A percentile compares a stretch with the other conserved stretches of the same genome.
phyloP scores from a whole-genome alignment of 495 filamentous ascomycete genomes.

The Staphylotrichum tortipilum region DNA sequence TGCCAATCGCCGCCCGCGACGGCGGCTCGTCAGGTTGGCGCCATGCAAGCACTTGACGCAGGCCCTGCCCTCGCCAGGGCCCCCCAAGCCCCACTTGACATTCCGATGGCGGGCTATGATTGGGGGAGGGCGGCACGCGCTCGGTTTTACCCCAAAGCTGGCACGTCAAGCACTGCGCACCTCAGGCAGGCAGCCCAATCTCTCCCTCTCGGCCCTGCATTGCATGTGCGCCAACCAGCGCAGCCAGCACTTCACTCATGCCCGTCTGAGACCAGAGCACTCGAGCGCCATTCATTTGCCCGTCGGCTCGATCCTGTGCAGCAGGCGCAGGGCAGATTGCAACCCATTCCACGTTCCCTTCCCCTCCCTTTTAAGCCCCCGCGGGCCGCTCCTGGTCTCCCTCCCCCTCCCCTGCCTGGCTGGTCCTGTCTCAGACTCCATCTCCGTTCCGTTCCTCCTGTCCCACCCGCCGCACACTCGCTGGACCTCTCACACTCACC shows the following conservation, averaged over 20 bases:
- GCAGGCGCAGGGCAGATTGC: neutral
- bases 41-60: constrained; percentile 5
- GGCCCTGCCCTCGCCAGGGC: neutral
- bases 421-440: neutral
- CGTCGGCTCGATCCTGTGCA: constrained; percentile 6
- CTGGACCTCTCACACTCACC: constrained; percentile 5
- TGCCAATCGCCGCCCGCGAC: constrained; percentile 4
- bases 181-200: constrained; percentile 19
- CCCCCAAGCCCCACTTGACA: constrained; percentile 2
- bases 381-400: too few relatives aligned
- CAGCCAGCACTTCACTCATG: neutral
- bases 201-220: constrained; percentile 12
- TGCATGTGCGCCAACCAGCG: neutral
- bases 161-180: constrained; percentile 27
- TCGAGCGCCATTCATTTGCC: constrained; percentile 23
- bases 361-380: neutral
- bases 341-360: neutral
- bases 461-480: neutral
- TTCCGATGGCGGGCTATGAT: neutral
- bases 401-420: neutral
- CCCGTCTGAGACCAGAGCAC: constrained; percentile 14
- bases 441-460: neutral
- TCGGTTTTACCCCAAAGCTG: constrained; percentile 30
- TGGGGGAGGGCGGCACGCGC: constrained; percentile 17
- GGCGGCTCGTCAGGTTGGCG: neutral